Base-by-base conservation (phyloP, 2,329 filamentous ascomycete species). In the Fusarium tanahbumbuense region DNA sequence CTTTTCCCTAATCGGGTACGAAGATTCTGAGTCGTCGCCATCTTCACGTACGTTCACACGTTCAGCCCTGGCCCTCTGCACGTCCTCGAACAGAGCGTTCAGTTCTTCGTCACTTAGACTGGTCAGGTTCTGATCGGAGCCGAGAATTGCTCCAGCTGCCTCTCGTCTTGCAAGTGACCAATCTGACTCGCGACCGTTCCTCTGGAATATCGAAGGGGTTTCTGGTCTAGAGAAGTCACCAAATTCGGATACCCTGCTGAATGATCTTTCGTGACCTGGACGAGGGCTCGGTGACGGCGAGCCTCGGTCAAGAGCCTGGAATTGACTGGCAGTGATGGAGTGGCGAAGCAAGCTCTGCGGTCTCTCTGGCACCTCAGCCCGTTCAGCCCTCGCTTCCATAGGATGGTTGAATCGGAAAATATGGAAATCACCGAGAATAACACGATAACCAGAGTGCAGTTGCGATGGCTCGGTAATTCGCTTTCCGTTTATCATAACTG, bases 341-440 rank as follows among this genome's bases (percentile, higher is more conserved):
- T 98, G 95, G 47, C 95, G 91, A 60, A 99, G 84, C 22, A 97
- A 83, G 76, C 93, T 97, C 76, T 93, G 89, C 68, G 66, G 66
- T 32, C 66, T 69, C 37, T 92, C 77, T 12, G 63, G 63, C 16
- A 78, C 93, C 76, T 97, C 93, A 15, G 93, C 94, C 57, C 96
- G 86, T 81, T 99, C 96, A 5, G 94, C 95, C 62, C 93, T 90
- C 30, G 96, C 96, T 82, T 99, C 96, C 85, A 97, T 92, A 1
- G 96, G 96, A 77, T 99, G 94, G 76, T 98, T 99, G 84, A 99
- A 99, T 60, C 96, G 88, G 82, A 99, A 98, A 66, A 99, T 99
- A 79, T 99, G 96, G 75, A 99, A 99, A 80, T 99, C 96, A 42
- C 96, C 96, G 12, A 99, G 85, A 68, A 99, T 99, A 56, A 99